A percentile compares a stretch with the other conserved stretches of the same genome.
Evolutionary conservation across 2,329 filamentous ascomycete genomes (phyloP).

Genomic region (Colletotrichum caudatum): DNA sequence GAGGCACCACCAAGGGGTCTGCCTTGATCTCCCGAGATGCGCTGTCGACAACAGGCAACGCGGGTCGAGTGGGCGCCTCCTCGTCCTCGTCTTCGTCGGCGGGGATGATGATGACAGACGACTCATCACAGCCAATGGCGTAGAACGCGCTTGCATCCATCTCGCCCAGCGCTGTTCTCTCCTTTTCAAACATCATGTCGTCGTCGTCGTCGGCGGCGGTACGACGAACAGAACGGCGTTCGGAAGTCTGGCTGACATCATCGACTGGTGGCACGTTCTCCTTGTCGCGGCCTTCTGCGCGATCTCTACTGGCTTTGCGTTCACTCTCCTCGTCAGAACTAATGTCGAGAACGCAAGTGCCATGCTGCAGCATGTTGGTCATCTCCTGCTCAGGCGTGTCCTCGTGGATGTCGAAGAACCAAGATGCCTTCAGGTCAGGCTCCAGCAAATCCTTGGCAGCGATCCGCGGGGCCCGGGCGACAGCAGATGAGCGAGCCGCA

Average conservation of each 20-base stretch:
- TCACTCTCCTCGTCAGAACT: slow-evolving; percentile 85
- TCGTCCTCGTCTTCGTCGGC: slow-evolving; percentile 66
- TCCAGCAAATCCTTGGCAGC: slow-evolving; percentile 51
- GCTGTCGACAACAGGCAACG: slow-evolving; percentile 44
- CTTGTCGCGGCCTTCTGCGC: slow-evolving; percentile 78
- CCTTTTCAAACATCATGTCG: slow-evolving; percentile 72
- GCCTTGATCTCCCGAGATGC: slow-evolving; percentile 47
- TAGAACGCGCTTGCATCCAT: slow-evolving; percentile 77
- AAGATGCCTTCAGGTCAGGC: slow-evolving; percentile 70
- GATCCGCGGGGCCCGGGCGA: slow-evolving; percentile 47
- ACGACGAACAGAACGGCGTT: slow-evolving; percentile 50
- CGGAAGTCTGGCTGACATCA: slow-evolving; percentile 70
- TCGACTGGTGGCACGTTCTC: slow-evolving; percentile 88
- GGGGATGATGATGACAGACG: slow-evolving; percentile 71
- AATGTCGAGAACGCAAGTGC: slow-evolving; percentile 87
- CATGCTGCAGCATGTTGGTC: slow-evolving; percentile 92
- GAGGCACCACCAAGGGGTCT: slow-evolving; percentile 32
- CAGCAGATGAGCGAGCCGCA: slow-evolving; percentile 55
- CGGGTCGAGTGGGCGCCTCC: slow-evolving; percentile 36
- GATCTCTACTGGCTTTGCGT: slow-evolving; percentile 63
- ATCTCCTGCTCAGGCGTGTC: slow-evolving; percentile 92
- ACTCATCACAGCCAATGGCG: slow-evolving; percentile 72
- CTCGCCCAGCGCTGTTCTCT: slow-evolving; percentile 74
- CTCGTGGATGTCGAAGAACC: slow-evolving; percentile 96
- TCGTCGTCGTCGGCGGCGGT: slow-evolving; percentile 57